These are phyloP conservation scores for Chaetoceros muelleri DNA, from an alignment of 108 stramenopile species.

Conservation along the genomic window DNA sequence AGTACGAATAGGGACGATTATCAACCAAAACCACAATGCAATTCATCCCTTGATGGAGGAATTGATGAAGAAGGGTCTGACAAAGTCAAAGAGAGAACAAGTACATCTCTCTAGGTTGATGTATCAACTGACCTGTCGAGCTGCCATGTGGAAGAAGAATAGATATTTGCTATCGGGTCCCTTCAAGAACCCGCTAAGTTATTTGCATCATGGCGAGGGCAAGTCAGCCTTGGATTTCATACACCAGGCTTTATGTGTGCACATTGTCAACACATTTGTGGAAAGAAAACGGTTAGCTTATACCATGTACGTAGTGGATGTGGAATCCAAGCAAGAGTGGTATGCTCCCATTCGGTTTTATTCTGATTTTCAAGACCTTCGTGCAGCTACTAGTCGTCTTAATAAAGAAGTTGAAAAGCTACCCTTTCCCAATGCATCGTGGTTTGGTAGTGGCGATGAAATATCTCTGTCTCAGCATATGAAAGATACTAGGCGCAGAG, in stretches of 20 bases:
- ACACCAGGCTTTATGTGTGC: conserved; percentile 59
- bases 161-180: neutral
- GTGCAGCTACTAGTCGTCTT: conserved; percentile 25
- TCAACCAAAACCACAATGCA: conserved; percentile 13
- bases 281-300: conserved; percentile 58
- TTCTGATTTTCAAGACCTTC: conserved; percentile 68
- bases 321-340: conserved; percentile 69
- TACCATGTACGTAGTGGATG: conserved; percentile 77
- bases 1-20: conserved; percentile 4
- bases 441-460: conserved; percentile 22
- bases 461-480: conserved; percentile 21
- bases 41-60: conserved; percentile 59
- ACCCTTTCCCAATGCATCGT: conserved; percentile 38
- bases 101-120: neutral
- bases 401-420: conserved; percentile 30
- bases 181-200: neutral
- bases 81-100: conserved; percentile 7
- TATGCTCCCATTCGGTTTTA: conserved; percentile 76
- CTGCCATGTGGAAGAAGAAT: neutral
- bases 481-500: conserved; percentile 31
- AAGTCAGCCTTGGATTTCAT: no score
- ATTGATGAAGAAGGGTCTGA: conserved; percentile 22
- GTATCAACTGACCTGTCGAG: neutral
- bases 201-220: no score
- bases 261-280: conserved; percentile 60